Conservation (phyloP, 306 rosid species). For the Corylus heterophylla region DNA sequence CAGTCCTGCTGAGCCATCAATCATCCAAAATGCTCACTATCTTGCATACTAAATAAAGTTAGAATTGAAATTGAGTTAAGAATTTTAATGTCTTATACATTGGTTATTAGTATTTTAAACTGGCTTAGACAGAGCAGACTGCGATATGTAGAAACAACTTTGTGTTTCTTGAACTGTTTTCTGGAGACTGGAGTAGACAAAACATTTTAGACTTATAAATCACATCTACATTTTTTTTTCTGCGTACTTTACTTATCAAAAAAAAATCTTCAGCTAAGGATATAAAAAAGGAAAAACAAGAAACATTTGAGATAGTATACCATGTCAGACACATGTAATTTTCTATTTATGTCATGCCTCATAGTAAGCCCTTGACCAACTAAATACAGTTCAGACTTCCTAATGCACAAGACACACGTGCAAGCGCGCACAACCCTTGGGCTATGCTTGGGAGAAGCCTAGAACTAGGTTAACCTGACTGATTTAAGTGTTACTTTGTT, state of each 20-base stretch:
- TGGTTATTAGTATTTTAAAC: not conserved
- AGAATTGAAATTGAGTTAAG: not conserved
- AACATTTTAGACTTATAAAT: not conserved
- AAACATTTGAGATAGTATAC: not conserved
- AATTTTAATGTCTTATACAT: not conserved
- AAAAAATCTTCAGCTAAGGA: too few species aligned
- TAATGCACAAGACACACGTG: not conserved
- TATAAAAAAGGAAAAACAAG: not conserved
- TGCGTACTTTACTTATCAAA: too few species aligned
- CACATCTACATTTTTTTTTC: not conserved
- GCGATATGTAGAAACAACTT: not conserved
- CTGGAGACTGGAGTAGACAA: not conserved
- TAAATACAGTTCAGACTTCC: not conserved
- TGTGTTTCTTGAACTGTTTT: not conserved
- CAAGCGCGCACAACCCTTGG: not conserved
- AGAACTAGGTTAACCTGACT: not conserved
- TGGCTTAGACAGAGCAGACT: not conserved
- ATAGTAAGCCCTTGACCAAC: not conserved
- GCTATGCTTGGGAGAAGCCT: not conserved
- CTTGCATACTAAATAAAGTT: not conserved
- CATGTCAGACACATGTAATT: not conserved
- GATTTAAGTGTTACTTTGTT: not conserved
- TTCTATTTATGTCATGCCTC: not conserved
- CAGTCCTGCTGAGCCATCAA: not conserved
- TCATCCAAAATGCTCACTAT: not conserved